A percentile compares a stretch with the other conserved stretches of the same genome.
Conservation (phyloP, 2,329 filamentous ascomycete species). For the Metarhizium guizhouense region DNA sequence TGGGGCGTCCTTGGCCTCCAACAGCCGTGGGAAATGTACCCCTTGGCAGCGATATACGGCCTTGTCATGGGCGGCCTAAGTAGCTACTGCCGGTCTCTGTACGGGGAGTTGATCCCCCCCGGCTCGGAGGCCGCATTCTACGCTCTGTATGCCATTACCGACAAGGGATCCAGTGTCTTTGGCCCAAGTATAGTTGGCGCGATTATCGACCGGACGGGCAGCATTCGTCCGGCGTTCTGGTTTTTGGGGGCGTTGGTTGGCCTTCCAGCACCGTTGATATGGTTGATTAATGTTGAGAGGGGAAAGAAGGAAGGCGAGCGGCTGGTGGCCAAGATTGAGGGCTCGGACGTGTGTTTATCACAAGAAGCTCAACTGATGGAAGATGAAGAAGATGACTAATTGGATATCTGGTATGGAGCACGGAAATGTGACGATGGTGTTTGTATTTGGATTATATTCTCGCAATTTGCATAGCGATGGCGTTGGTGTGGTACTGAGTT, state of each 20-base stretch:
- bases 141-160: conserved; percentile 91
- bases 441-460: not conserved
- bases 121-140: conserved; percentile 96
- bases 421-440: not conserved
- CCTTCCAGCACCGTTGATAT: conserved; percentile 75
- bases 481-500: not conserved
- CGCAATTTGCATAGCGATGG: conserved; percentile 2
- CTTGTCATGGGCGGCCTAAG: conserved; percentile 89
- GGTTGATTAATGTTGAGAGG: conserved; percentile 74
- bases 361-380: conserved; percentile 1
- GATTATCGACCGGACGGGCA: conserved; percentile 77
- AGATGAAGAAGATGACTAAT: conserved; percentile 15
- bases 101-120: conserved; percentile 86
- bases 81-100: conserved; percentile 85
- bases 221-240: conserved; percentile 81
- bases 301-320: conserved; percentile 60
- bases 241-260: conserved; percentile 83
- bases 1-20: conserved; percentile 80
- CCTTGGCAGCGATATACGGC: conserved; percentile 81
- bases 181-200: conserved; percentile 88
- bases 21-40: conserved; percentile 95
- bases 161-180: conserved; percentile 91
- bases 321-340: conserved; percentile 52
- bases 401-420: not conserved
- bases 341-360: conserved; percentile 28